Percentiles rank a stretch among this genome's conserved stretches.
Conservation (phyloP, 176 grass and related monocot species). For the Paspalum notatum region DNA sequence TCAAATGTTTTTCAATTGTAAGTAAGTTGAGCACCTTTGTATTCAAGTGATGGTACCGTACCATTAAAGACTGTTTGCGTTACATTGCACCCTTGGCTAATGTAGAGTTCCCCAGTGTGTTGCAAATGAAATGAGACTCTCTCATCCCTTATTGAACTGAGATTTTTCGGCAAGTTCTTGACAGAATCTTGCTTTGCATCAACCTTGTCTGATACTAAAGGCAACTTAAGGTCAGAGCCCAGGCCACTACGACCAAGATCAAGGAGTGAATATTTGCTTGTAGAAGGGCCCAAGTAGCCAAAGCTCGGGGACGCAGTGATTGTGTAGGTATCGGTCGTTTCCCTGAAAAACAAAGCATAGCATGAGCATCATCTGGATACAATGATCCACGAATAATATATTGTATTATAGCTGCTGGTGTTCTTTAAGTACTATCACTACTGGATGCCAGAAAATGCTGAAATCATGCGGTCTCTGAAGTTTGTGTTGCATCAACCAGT, state of each 20-base stretch:
- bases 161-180: conserved; percentile 50
- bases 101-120: conserved; percentile 62
- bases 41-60: conserved; percentile 60
- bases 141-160: conserved; percentile 52
- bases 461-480: neutral
- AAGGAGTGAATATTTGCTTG: conserved; percentile 61
- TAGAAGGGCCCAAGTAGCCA: conserved; percentile 70
- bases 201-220: conserved; percentile 62
- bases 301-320: conserved; percentile 87
- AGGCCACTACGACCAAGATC: conserved; percentile 51
- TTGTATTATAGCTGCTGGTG: neutral
- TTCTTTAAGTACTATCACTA: neutral
- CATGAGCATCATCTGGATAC: neutral
- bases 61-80: conserved; percentile 97
- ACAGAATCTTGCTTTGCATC: conserved; percentile 53
- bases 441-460: neutral
- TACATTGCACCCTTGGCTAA: conserved; percentile 72
- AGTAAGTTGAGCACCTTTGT: neutral
- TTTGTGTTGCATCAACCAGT: neutral
- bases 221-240: conserved; percentile 64
- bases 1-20: conserved; percentile 22
- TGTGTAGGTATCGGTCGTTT: conserved; percentile 85
- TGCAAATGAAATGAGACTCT: conserved; percentile 57
- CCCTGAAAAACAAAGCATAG: conserved; percentile 48
- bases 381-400: neutral